phyloP scores from a whole-genome alignment of 2,329 filamentous ascomycete genomes.

The Teratosphaeria viscida region DNA sequence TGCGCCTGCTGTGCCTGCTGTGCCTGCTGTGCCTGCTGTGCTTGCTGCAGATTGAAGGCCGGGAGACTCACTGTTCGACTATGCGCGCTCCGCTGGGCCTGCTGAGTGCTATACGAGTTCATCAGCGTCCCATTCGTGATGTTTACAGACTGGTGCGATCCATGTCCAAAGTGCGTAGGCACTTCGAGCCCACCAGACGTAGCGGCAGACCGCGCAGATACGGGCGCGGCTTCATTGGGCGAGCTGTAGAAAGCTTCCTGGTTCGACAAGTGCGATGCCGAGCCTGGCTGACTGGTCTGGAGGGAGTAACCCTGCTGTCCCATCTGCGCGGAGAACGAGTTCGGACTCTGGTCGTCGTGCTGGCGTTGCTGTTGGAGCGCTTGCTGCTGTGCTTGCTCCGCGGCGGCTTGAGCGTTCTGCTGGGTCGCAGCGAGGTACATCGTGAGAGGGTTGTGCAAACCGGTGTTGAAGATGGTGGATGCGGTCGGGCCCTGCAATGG shows the following conservation, averaged over 20 bases:
- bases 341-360: slow-evolving; percentile 17
- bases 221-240: slow-evolving; percentile 47
- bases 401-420: slow-evolving; percentile 56
- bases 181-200: slow-evolving; percentile 18
- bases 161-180: slow-evolving; percentile 39
- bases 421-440: slow-evolving; percentile 59
- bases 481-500: slow-evolving; percentile 54
- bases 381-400: slow-evolving; percentile 40
- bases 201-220: slow-evolving; percentile 12
- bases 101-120: slow-evolving; percentile 6
- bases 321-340: slow-evolving; percentile 28
- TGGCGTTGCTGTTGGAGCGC: slow-evolving; percentile 33
- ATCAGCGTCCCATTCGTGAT: slow-evolving; percentile 33
- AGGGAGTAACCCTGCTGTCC: not conserved
- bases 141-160: slow-evolving; percentile 41
- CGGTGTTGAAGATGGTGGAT: slow-evolving; percentile 67
- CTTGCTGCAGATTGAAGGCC: slow-evolving; percentile 47
- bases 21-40: slow-evolving; percentile 29
- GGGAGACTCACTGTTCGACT: slow-evolving; percentile 85
- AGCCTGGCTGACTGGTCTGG: slow-evolving; percentile 15
- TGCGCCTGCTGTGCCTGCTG: slow-evolving; percentile 27
- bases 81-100: slow-evolving; percentile 29
- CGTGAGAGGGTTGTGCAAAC: slow-evolving; percentile 75
- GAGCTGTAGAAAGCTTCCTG: slow-evolving; percentile 74
- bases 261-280: slow-evolving; percentile 21